phyloP scores from a whole-genome alignment of 1,284 basidiomycete species.

The Cystobasidium sp. region DNA sequence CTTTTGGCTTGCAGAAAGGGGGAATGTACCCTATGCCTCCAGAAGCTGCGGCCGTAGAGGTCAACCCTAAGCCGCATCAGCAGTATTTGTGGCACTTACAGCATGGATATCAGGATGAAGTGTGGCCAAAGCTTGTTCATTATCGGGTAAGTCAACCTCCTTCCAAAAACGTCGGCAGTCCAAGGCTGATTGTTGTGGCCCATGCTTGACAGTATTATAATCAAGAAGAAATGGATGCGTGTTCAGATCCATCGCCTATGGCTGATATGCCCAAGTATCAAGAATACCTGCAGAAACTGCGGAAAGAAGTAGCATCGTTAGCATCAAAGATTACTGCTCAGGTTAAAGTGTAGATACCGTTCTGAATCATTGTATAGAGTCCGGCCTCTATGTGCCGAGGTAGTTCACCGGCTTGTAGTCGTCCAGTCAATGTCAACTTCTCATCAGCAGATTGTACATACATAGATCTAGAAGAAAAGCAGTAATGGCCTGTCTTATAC shows the following conservation, averaged over 20 bases:
- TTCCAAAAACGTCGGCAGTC: background rate
- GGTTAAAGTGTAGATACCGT: background rate
- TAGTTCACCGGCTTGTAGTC: too few species aligned
- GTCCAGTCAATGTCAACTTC: too few species aligned
- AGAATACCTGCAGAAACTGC: constrained; percentile 16
- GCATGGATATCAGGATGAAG: constrained; percentile 25
- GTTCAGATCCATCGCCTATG: constrained; percentile 33
- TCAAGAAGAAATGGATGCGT: constrained; percentile 26
- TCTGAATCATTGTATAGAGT: background rate
- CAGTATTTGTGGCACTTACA: constrained; percentile 24
- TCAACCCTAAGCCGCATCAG: constrained; percentile 21
- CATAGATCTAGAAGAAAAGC: too few species aligned
- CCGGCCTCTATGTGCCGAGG: background rate
- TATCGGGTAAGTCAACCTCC: constrained; percentile 10
- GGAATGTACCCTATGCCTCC: constrained; percentile 39
- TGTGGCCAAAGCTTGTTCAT: constrained; percentile 37
- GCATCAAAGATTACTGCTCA: constrained; percentile 13
- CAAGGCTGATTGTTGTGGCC: background rate
- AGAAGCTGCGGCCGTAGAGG: constrained; percentile 7
- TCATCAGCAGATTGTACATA: too few species aligned
- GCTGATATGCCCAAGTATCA: constrained; percentile 20
- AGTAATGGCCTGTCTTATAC: too few species aligned
- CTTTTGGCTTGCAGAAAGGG: constrained; percentile 7
- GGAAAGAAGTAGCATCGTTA: constrained; percentile 28
- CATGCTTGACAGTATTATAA: constrained; percentile 11